phyloP scores from a whole-genome alignment of 495 filamentous ascomycete genomes.

The Neurospora tetraspora region DNA sequence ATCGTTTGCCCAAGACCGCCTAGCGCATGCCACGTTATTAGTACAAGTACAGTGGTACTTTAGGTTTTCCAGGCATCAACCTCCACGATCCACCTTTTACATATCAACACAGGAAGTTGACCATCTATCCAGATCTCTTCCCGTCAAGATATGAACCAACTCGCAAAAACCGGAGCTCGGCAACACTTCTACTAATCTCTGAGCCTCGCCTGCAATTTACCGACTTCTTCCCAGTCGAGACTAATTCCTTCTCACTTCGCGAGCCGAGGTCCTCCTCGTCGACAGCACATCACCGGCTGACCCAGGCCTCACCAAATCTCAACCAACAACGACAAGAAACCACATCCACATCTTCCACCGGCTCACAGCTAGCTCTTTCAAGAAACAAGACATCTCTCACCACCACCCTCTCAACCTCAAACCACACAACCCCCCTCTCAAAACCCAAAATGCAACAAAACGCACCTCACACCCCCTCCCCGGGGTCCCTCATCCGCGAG shows the following conservation, averaged over 20 bases:
- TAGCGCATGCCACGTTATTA: background rate
- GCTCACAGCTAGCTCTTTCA: background rate
- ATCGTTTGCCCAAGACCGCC: background rate
- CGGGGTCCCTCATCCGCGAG: background rate
- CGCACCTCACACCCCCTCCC: background rate
- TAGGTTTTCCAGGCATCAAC: background rate
- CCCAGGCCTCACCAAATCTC: background rate
- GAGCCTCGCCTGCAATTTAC: background rate
- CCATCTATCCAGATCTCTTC: background rate
- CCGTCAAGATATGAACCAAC: accelerated
- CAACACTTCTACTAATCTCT: background rate
- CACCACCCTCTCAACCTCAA: background rate
- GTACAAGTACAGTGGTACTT: background rate
- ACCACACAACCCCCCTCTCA: background rate
- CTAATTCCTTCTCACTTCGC: background rate
- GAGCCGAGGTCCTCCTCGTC: background rate
- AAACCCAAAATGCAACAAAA: background rate
- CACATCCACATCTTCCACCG: background rate
- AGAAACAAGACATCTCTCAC: background rate
- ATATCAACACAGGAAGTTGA: background rate
- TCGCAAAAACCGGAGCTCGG: background rate
- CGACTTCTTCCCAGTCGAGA: background rate
- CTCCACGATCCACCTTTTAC: background rate
- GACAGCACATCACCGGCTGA: background rate
- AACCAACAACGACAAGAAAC: background rate